Base-by-base conservation (phyloP, 495 filamentous ascomycete species). In the Bryoglossum gracile region DNA sequence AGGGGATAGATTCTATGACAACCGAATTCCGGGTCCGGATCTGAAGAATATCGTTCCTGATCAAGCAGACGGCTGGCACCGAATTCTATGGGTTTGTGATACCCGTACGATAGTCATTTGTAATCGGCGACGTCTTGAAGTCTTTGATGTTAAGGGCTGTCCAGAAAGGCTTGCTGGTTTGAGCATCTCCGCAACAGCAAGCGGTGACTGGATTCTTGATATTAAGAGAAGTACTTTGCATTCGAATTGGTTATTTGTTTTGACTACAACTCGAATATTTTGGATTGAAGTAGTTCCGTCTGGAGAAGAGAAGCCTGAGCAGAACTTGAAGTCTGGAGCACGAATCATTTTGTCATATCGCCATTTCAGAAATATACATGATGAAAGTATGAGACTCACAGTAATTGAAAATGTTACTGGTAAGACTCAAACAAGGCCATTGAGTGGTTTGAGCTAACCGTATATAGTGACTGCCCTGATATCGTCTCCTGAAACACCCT, bases 121-220 rank as follows among this genome's bases (percentile, higher is more conserved):
- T 50, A 66, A 70, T 51, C 64, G 75, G 38, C 65, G 62, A 11
- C 41, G 52, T 26, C 59, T 68, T 33, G 63, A 58, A 2, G 60
- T 73, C 38, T 57, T 62, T 33, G 42, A 62, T 45, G 25, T 58
- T 3, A 48, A 48, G 30, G 14, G 33, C 30, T 34, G 13, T 3
- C 43, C 43, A n/a, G 48, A 13, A 9, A 43, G 46, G 18, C 54
- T 77, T 19, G 67, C 66, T 53, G 58, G 61, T 34, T 66, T 63
- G 2, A 72, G 76, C 54, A 32, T 56, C 13, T 21, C 51, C n/a
- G 8, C 45, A 18, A 13, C 30, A n/a, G 48, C n/a, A 3, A 44
- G 36, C 9, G 42, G 38, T n/a, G 54, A 59, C 18, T 75, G 72
- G 65, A 75, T 84, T n/a, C 52, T 84, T 18, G 73, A 74, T 42